phyloP scores from a whole-genome alignment of 768 basidiomycete genomes.

The Pholiota conissans region DNA sequence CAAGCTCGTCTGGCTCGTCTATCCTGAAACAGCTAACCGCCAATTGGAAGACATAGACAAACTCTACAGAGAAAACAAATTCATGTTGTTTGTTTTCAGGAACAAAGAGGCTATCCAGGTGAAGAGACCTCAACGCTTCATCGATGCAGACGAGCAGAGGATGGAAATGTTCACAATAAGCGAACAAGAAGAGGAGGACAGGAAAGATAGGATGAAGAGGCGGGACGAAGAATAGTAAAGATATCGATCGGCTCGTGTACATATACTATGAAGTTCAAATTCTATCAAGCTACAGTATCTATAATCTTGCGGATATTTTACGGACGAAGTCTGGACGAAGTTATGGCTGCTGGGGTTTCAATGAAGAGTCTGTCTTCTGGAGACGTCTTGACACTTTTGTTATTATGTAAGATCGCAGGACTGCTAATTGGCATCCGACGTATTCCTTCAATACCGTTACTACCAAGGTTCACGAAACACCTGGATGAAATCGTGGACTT shows the following conservation, averaged over 20 bases:
- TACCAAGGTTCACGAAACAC: too few species aligned
- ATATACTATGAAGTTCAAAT: too few species aligned
- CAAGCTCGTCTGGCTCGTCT: constrained; percentile 45
- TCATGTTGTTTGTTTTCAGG: constrained; percentile 39
- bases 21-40: constrained; percentile 51
- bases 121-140: constrained; percentile 43
- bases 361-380: too few species aligned
- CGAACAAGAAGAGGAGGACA: background rate
- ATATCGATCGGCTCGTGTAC: background rate
- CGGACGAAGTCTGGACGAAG: too few species aligned
- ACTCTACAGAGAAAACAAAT: constrained; percentile 44
- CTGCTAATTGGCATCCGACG: too few species aligned
- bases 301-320: too few species aligned
- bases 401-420: too few species aligned
- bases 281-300: too few species aligned
- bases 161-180: constrained; percentile 9
- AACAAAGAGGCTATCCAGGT: constrained; percentile 45
- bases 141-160: constrained; percentile 35
- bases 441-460: too few species aligned
- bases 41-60: constrained; percentile 51
- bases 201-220: background rate
- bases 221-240: background rate
- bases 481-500: too few species aligned
- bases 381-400: too few species aligned
- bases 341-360: too few species aligned